phyloP scores from a whole-genome alignment of 2,329 filamentous ascomycete genomes.

The Didymosphaeria variabile region DNA sequence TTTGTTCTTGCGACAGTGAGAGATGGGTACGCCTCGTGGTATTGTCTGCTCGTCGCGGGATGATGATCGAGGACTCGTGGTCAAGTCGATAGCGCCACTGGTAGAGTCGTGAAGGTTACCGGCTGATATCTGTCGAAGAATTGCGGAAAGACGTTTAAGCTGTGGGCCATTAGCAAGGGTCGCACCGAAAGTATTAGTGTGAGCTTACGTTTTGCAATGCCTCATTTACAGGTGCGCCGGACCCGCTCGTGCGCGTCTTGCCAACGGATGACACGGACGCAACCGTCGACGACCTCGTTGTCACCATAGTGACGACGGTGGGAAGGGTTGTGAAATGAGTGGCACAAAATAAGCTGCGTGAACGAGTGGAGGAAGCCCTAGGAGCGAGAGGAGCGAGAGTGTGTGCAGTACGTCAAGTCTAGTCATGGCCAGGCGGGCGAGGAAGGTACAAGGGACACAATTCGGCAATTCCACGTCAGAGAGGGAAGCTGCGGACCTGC shows the following conservation, averaged over 20 bases:
- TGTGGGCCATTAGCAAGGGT: no score
- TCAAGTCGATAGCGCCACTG: background rate
- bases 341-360: no score
- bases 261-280: background rate
- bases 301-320: background rate
- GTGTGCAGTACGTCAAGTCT: no score
- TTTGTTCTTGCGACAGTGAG: background rate
- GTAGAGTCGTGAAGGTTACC: background rate
- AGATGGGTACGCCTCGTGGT: background rate
- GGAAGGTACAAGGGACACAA: no score
- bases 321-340: no score
- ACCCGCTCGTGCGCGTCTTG: background rate
- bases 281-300: background rate
- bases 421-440: no score
- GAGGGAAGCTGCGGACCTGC: no score
- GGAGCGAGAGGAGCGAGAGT: no score
- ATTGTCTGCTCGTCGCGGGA: background rate
- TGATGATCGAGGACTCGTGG: background rate
- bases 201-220: background rate
- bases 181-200: no score
- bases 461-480: no score
- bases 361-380: no score
- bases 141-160: background rate
- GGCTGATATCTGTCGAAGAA: no score
- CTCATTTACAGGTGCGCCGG: background rate